Conservation (phyloP, 2,329 filamentous ascomycete genomes). For the Microdochium bolleyi region DNA sequence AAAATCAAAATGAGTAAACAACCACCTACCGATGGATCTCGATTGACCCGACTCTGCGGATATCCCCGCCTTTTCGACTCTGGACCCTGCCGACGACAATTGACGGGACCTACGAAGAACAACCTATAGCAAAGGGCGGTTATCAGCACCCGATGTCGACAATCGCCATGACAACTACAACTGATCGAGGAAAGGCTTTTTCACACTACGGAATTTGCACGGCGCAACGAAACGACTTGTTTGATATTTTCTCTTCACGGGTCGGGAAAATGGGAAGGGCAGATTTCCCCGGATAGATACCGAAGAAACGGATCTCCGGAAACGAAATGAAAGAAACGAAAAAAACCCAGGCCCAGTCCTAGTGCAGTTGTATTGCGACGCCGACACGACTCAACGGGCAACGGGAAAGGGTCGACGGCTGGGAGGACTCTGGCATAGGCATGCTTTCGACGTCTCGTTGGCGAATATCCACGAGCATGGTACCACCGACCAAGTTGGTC, state of each 20-base stretch:
- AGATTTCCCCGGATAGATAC: not conserved
- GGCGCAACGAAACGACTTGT: not conserved
- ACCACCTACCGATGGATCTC: not conserved
- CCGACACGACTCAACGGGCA: not conserved
- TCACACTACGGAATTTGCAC: not conserved
- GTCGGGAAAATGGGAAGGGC: not conserved
- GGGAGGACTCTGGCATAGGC: no score
- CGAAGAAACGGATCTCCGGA: not conserved
- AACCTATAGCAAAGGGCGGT: conserved; percentile 1
- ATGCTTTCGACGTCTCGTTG: no score
- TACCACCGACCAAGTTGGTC: no score
- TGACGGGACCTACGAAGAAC: not conserved
- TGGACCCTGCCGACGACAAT: not conserved
- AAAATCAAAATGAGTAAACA: not conserved
- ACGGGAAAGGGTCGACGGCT: no score
- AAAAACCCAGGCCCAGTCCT: not conserved
- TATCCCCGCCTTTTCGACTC: not conserved
- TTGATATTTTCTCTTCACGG: not conserved
- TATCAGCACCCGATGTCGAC: not conserved
- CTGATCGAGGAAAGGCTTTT: not conserved
- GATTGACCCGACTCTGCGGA: conserved; percentile 7
- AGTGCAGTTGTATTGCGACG: not conserved
- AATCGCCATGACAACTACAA: not conserved
- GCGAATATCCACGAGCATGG: no score
- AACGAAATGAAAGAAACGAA: not conserved